phyloP scores from a whole-genome alignment of 1,139 yeast species.

The Candida sp. region DNA sequence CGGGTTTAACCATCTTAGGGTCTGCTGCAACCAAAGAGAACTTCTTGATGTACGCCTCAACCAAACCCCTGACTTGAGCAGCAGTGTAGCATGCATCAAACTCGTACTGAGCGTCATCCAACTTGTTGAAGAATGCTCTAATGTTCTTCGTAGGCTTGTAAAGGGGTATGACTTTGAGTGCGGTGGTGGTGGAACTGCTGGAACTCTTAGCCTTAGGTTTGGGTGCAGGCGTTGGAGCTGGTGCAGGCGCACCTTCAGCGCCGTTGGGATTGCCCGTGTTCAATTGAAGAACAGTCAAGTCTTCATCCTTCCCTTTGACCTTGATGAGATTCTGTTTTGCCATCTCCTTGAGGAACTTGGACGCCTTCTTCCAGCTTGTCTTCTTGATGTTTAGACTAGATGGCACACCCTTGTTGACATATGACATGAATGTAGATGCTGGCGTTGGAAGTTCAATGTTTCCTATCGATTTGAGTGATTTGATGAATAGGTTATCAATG shows the following conservation, averaged over 20 bases:
- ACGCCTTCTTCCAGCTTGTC: constrained; percentile 89
- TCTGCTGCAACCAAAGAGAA: constrained; percentile 52
- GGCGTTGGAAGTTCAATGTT: constrained; percentile 61
- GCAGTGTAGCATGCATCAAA: constrained; percentile 51
- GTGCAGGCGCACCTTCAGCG: background rate
- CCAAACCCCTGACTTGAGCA: constrained; percentile 53
- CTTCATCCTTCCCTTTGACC: constrained; percentile 79
- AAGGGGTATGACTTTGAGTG: constrained; percentile 3
- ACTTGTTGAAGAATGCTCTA: constrained; percentile 51
- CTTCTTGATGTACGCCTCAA: constrained; percentile 59
- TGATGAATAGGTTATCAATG: constrained; percentile 75
- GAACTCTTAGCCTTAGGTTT: constrained; percentile 15
- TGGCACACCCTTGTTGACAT: constrained; percentile 76
- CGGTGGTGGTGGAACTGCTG: constrained; percentile 20
- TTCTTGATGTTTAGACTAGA: constrained; percentile 71
- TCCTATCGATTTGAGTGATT: constrained; percentile 64
- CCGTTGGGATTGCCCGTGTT: constrained; percentile 29
- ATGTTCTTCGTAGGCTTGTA: constrained; percentile 56
- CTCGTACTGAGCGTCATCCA: constrained; percentile 26
- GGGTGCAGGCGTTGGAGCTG: constrained; percentile 4
- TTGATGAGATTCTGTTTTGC: constrained; percentile 71
- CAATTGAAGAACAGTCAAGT: constrained; percentile 57
- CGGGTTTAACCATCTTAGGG: constrained; percentile 56
- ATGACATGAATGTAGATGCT: constrained; percentile 78
- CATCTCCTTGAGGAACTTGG: constrained; percentile 85